Percentiles rank a stretch among this genome's conserved stretches.
Conservation (phyloP, 176 grass and related monocot genomes). For the Thinopyrum elongatum region DNA sequence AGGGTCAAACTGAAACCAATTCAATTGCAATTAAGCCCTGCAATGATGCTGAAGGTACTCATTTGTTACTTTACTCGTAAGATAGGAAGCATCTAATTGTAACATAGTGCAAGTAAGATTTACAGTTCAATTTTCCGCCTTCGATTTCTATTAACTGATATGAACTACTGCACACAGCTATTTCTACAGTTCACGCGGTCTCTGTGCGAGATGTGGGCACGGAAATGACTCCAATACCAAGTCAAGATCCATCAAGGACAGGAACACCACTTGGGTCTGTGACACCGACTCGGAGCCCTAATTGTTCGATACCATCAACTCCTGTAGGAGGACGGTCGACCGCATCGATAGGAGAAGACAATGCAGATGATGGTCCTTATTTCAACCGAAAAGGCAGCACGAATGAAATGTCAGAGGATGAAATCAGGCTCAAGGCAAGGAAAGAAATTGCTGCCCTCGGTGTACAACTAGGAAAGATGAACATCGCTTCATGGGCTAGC, state of each 20-base stretch:
- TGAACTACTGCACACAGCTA: constrained; percentile 36
- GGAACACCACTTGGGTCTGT: constrained; percentile 73
- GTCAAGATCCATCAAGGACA: constrained; percentile 74
- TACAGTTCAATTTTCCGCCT: neutral
- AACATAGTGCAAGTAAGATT: neutral
- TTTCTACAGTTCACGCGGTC: constrained; percentile 43
- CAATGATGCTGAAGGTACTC: constrained; percentile 59
- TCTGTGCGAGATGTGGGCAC: constrained; percentile 86
- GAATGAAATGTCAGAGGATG: constrained; percentile 67
- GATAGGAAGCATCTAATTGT: neutral
- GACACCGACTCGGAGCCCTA: constrained; percentile 74
- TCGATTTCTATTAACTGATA: neutral
- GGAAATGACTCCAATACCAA: constrained; percentile 96
- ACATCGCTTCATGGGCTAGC: constrained; percentile 94
- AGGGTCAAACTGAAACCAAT: constrained; percentile 19
- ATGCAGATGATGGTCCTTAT: constrained; percentile 35
- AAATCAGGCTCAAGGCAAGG: constrained; percentile 72
- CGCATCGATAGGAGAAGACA: constrained; percentile 40
- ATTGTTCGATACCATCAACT: constrained; percentile 75
- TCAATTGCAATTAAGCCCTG: constrained; percentile 23
- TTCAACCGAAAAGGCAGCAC: constrained; percentile 51
- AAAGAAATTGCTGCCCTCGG: constrained; percentile 91
- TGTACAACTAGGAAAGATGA: constrained; percentile 91
- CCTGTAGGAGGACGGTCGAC: constrained; percentile 57
- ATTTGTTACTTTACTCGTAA: neutral